Percentiles rank a stretch among this genome's conserved stretches.
phyloP scores from a whole-genome alignment of 306 rosid species.

The Prunus persica region DNA sequence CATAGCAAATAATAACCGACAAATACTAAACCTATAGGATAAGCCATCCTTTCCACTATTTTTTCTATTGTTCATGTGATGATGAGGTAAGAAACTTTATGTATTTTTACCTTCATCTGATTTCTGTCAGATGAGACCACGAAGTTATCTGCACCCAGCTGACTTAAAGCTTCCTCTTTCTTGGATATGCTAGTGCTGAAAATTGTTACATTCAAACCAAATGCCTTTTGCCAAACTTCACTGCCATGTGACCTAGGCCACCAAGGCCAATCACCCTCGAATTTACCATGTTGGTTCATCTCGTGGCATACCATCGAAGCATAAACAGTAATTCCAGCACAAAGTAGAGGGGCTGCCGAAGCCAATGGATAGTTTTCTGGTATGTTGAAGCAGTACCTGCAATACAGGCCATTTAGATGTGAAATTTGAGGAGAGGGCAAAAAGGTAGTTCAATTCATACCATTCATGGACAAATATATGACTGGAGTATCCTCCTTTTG shows the following conservation, averaged over 20 bases:
- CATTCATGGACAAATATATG: conserved; percentile 67
- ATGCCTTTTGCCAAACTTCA: conserved; percentile 79
- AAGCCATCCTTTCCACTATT: background rate
- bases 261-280: conserved; percentile 85
- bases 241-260: conserved; percentile 94
- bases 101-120: no score
- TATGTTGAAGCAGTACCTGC: conserved; percentile 74
- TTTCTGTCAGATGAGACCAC: no score
- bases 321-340: conserved; percentile 90
- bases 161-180: conserved; percentile 66
- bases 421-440: no score
- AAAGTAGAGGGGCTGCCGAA: conserved; percentile 90
- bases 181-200: conserved; percentile 81
- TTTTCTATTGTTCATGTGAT: background rate
- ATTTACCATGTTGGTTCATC: conserved; percentile 88
- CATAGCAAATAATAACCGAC: background rate
- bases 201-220: conserved; percentile 40
- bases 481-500: conserved; percentile 70
- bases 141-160: conserved; percentile 75
- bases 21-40: background rate
- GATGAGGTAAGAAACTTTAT: conserved; percentile 5
- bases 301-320: conserved; percentile 75
- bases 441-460: conserved; percentile 22
- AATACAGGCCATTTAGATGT: background rate
- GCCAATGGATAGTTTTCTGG: conserved; percentile 74